phyloP scores from a whole-genome alignment of 2,329 filamentous ascomycete genomes.

The Ustulina deusta region DNA sequence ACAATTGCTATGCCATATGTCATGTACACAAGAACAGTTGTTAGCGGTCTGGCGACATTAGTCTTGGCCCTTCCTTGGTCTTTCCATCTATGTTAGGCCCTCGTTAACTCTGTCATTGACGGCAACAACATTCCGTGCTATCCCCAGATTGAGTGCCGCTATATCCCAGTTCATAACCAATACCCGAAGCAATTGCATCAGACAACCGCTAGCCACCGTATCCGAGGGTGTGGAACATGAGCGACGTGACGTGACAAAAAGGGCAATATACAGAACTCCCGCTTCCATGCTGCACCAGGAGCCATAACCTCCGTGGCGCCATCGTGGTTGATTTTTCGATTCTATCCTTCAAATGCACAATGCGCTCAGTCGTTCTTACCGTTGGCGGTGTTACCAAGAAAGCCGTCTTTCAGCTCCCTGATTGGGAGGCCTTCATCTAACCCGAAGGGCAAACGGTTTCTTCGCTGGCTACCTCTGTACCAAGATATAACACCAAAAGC shows the following conservation, averaged over 20 bases:
- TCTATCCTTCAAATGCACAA: conserved; percentile 20
- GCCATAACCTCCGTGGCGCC: conserved; percentile 36
- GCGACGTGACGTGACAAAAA: conserved; percentile 43
- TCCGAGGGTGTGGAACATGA: conserved; percentile 38
- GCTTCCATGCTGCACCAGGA: conserved; percentile 40
- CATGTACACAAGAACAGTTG: conserved; percentile 32
- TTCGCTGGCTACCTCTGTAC: conserved; percentile 66
- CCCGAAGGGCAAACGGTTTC: conserved; percentile 70
- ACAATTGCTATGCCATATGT: conserved; percentile 19
- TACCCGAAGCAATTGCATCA: conserved; percentile 23
- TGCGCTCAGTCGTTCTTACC: conserved; percentile 64
- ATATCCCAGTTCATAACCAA: conserved; percentile 39
- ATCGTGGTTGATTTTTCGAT: conserved; percentile 28
- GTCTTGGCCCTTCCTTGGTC: background rate
- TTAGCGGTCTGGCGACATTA: conserved; percentile 8
- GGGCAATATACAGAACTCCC: conserved; percentile 51
- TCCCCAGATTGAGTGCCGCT: conserved; percentile 25
- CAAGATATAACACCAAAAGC: conserved; percentile 65
- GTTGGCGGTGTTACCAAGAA: conserved; percentile 66
- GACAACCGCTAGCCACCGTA: conserved; percentile 34
- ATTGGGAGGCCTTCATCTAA: conserved; percentile 67
- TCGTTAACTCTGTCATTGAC: conserved; percentile 2
- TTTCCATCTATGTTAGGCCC: conserved; percentile 1
- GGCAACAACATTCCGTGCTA: conserved; percentile 5
- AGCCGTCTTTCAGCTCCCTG: conserved; percentile 71